Evolutionary conservation across 768 basidiomycete species (phyloP), one percentile per base, ranked within the genome.

Genomic region (Boletus subcaerulescens): DNA sequence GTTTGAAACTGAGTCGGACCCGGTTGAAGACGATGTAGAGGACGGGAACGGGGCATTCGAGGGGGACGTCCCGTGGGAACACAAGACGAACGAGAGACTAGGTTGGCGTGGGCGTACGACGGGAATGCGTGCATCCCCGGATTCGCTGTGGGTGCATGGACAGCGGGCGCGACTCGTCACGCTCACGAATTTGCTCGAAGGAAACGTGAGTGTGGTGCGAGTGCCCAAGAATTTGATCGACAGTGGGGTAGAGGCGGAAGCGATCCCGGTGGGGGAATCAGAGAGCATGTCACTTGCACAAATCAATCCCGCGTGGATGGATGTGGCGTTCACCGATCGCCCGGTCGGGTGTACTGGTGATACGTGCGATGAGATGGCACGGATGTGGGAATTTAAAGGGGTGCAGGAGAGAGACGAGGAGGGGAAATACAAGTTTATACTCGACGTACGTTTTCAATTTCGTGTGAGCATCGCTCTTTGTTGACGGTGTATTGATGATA

Each of bases 81-180:
- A 79, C 32, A 91, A 86, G 71, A 29, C 71, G 2, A 80, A 87
- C 64, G 81, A 86, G 55, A 72, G 80, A 4, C 59, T 90, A 17
- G 73, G 83, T 39, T 91, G 90, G 90, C 76, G 90, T 39, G 90
- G 90, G 4, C 81, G 81, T 40, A 87, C 82, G 43, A 90, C 89
- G 0, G 90, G 89, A 11, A 86, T 83, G 18, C 71, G 60, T 48
- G 76, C 52, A 35, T 62, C 69, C 14, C 51, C 63, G 2, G 50
- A 59, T 1, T 71, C 76, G 9, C 70, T 71, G 6, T 87, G 86
- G 86, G 50, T 66, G 58, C 61, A 73, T 20, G 72, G 76, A 6
- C 86, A 87, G 51, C 71, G 86, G 0, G 64, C 75, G 20, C 71
- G 76, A 20, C 68, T 87, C 3, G 74, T 85, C 32, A 68, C 71